Conservation (phyloP, 768 basidiomycete genomes). For the Psilocybe tampanensis region DNA sequence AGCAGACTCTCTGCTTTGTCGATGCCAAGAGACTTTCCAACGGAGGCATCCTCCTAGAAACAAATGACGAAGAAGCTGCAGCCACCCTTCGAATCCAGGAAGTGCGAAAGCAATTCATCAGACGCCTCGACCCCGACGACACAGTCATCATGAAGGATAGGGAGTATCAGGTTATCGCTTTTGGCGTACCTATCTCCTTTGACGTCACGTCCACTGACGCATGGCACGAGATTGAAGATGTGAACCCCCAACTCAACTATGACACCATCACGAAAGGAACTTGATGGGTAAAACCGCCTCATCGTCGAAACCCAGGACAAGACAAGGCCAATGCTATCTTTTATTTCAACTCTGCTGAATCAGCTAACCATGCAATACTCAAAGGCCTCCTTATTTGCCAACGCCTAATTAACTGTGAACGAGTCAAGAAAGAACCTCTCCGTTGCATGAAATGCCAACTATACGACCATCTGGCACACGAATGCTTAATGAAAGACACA, state of each 20-base stretch:
- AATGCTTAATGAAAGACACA: conserved; percentile 7
- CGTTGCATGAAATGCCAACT: conserved; percentile 21
- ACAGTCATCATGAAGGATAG: background rate
- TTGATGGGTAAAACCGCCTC: background rate
- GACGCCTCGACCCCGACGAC: too few relatives aligned
- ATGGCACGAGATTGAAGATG: background rate
- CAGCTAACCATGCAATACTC: background rate
- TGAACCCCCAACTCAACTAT: background rate
- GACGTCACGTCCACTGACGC: background rate
- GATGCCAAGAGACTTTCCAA: too few relatives aligned
- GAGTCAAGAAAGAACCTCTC: conserved; percentile 5
- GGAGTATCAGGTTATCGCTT: background rate
- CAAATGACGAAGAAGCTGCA: too few relatives aligned
- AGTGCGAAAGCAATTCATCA: too few relatives aligned
- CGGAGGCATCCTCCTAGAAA: too few relatives aligned
- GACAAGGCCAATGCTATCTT: background rate
- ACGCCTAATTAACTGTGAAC: too few relatives aligned
- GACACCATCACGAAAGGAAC: background rate
- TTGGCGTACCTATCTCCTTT: background rate
- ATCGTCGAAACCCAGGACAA: background rate
- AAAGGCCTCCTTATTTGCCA: background rate
- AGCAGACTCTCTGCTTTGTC: too few relatives aligned
- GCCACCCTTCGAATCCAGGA: too few relatives aligned
- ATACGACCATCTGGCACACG: conserved; percentile 15
- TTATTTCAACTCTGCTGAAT: background rate